Base-by-base conservation (phyloP, 352 stramenopile genomes). In the Globisporangium cystogenes region DNA sequence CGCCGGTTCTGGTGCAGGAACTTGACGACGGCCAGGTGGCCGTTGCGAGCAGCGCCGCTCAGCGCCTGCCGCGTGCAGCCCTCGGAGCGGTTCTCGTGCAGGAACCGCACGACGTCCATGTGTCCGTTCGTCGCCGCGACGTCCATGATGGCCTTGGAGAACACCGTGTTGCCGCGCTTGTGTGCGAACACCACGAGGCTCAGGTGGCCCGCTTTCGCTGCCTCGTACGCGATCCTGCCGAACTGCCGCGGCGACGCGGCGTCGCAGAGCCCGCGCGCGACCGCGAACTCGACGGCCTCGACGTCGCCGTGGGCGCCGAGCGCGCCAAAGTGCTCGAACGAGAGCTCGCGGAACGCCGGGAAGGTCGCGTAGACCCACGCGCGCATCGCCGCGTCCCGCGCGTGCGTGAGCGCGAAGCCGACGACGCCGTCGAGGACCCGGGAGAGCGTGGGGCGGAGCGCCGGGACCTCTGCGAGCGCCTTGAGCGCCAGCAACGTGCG, bases 121-220 rank as follows among this genome's bases (percentile, higher is more conserved):
- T 47, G 42, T 1, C 42, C 42, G 23, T 47, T n/a, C 8, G 12
- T 27, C 7, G 42, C 42, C 10, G 42, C 42, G 42, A 47, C 42
- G 42, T 47, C 42, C 42, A 47, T 47, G n/a, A 24, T 47, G n/a
- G 42, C 23, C 15, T 27, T 31, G 3, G 42, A 31, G 42, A 47
- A 47, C 42, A 12, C 10, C 11, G 20, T 6, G 21, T 6, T 21
- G n/a, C 23, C 23, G 42, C 12, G 6, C 23, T 20, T 6, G 42
- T 47, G 42, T 3, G 33, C 14, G 42, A 47, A 47, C n/a, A 3
- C n/a, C 2, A 47, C 7, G 7, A 47, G 21, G 7, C 33, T n/a
- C 0, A 47, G 12, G 20, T 31, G 42, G n/a, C 42, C 42, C 12
- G 42, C 42, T 18, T 47, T 47, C 20, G 42, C 42, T 7, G 42